Evolutionary conservation across 371 early-diverging fungal genomes (phyloP).

Genomic region (Apophysomyces sp.): DNA sequence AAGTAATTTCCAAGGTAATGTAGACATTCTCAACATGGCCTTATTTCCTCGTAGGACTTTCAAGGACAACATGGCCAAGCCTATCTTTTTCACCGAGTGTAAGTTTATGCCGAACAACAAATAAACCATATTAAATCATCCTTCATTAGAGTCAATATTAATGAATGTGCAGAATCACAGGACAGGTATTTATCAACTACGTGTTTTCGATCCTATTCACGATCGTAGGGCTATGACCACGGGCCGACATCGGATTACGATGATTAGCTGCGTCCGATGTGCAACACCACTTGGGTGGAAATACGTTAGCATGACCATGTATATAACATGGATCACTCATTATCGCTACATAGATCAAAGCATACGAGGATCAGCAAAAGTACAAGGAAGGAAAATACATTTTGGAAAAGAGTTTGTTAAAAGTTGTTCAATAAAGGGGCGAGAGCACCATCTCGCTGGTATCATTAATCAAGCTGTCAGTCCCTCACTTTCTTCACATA

Average conservation of each 20-base stretch:
- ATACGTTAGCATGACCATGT: constrained; percentile 47
- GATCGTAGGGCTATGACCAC: constrained; percentile 63
- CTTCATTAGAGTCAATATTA: constrained; percentile 38
- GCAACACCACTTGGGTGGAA: constrained; percentile 68
- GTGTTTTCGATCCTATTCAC: neutral
- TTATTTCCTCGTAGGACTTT: constrained; percentile 47
- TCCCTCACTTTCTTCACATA: too few relatives aligned
- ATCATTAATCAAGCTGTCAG: too few relatives aligned
- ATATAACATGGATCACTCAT: neutral
- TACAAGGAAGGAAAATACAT: constrained; percentile 82
- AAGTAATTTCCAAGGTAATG: constrained; percentile 62
- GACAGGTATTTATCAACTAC: constrained; percentile 1
- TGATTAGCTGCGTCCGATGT: constrained; percentile 61
- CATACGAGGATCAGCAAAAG: constrained; percentile 70
- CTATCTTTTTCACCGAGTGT: constrained; percentile 67
- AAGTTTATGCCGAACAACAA: constrained; percentile 6
- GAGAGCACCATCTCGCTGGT: neutral
- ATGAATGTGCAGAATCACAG: constrained; percentile 49
- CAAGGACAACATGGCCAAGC: constrained; percentile 76
- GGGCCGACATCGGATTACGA: constrained; percentile 69
- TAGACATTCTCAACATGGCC: too few relatives aligned
- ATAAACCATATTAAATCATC: neutral
- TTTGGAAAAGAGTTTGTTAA: constrained; percentile 46
- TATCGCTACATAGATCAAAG: constrained; percentile 47
- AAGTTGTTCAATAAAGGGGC: constrained; percentile 5